Conservation (phyloP, 2,329 filamentous ascomycete species). For the Cryphonectria naterciae region DNA sequence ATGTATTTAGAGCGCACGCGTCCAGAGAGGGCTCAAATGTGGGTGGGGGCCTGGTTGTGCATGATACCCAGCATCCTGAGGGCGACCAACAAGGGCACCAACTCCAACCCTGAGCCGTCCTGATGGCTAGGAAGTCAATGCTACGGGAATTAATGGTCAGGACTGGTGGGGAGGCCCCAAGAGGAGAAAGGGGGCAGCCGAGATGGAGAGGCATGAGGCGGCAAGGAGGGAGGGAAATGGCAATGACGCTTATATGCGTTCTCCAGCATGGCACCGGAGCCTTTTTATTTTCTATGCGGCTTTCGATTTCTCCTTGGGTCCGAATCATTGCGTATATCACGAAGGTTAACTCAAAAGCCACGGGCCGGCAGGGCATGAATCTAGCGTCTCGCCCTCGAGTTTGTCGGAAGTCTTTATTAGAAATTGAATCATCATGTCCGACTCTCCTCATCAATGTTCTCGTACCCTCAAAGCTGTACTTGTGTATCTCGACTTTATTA, state of each 20-base stretch:
- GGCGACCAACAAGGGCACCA: background rate
- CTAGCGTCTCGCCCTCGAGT: background rate
- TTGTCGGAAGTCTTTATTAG: background rate
- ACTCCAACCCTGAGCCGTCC: background rate
- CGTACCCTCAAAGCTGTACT: background rate
- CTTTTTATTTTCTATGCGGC: background rate
- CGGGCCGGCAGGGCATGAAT: background rate
- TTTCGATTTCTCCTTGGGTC: background rate
- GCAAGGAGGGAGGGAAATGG: background rate
- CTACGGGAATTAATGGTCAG: background rate
- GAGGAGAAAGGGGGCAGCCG: background rate
- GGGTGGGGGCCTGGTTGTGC: background rate
- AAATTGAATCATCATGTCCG: background rate
- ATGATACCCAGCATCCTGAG: background rate
- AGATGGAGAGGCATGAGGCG: background rate
- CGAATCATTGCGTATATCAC: constrained; percentile 8
- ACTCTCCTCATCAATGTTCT: background rate
- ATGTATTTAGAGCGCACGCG: background rate
- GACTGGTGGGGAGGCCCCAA: no score
- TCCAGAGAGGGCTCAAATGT: background rate
- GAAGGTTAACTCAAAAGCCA: background rate
- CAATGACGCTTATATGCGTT: background rate
- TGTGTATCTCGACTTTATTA: no score
- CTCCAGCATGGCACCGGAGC: background rate
- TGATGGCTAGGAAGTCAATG: background rate